phyloP scores from a whole-genome alignment of 257 asterid species.

The Solanum verrucosum region DNA sequence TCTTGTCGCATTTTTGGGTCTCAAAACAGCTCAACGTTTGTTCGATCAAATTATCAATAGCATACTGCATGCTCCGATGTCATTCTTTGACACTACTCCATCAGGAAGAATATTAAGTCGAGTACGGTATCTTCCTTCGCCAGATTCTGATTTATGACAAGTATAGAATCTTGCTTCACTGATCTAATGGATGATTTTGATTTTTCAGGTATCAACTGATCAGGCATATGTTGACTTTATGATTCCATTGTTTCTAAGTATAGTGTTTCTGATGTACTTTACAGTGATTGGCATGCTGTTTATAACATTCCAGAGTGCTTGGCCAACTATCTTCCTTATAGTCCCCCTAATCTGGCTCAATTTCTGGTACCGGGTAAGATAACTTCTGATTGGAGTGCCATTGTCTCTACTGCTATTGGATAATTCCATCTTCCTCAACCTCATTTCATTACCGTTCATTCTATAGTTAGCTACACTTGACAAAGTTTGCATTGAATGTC shows the following conservation, averaged over 20 bases:
- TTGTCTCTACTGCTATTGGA: neutral
- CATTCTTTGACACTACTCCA: conserved; percentile 88
- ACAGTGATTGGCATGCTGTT: conserved; percentile 32
- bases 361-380: conserved; percentile 59
- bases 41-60: conserved; percentile 41
- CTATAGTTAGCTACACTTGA: neutral
- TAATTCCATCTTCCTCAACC: neutral
- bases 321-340: conserved; percentile 53
- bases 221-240: conserved; percentile 40
- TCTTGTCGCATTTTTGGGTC: conserved; percentile 29
- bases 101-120: conserved; percentile 69
- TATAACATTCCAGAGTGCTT: conserved; percentile 47
- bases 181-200: neutral
- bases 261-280: conserved; percentile 24
- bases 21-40: conserved; percentile 44
- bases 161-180: neutral
- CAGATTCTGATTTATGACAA: neutral
- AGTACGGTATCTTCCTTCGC: conserved; percentile 32
- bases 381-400: neutral
- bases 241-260: conserved; percentile 38
- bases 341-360: conserved; percentile 60
- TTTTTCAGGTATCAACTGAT: conserved; percentile 58
- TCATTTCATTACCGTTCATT: neutral
- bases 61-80: conserved; percentile 73
- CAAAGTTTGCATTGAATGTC: neutral